These are phyloP conservation scores for Flaveria trinervia DNA, from an alignment of 129 eudicot species.

Conservation along the genomic window DNA sequence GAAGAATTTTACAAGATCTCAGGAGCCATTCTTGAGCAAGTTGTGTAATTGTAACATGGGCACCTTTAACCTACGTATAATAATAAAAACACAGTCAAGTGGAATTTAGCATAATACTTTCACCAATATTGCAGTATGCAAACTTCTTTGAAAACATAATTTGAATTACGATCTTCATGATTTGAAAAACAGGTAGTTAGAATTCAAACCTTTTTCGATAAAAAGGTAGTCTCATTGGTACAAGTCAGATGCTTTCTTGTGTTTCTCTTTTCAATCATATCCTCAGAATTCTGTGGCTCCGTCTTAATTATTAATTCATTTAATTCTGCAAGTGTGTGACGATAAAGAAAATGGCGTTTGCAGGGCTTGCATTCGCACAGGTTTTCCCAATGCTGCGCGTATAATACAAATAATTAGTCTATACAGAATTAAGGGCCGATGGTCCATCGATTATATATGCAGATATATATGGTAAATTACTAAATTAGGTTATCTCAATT, in stretches of 20 bases:
- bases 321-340: constrained; percentile 82
- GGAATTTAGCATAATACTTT: neutral
- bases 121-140: constrained; percentile 8
- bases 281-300: constrained; percentile 41
- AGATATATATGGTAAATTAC: constrained; percentile 1
- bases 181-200: constrained; percentile 1
- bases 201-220: constrained; percentile 71
- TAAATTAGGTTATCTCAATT: constrained; percentile 2
- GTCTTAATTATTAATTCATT: constrained; percentile 48
- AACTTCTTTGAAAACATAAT: neutral
- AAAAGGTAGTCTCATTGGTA: constrained; percentile 39
- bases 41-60: constrained; percentile 53
- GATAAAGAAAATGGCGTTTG: constrained; percentile 69
- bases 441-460: constrained; percentile 3
- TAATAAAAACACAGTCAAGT: constrained; percentile 11
- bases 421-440: neutral
- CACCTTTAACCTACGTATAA: constrained; percentile 67
- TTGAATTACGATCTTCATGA: neutral
- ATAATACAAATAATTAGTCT: neutral
- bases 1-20: constrained; percentile 69
- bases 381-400: constrained; percentile 93
- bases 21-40: constrained; percentile 95
- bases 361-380: constrained; percentile 91
- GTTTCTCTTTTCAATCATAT: constrained; percentile 35
- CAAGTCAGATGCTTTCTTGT: constrained; percentile 36